Conservation (phyloP, 2,329 filamentous ascomycete genomes). For the Alternaria sp. region DNA sequence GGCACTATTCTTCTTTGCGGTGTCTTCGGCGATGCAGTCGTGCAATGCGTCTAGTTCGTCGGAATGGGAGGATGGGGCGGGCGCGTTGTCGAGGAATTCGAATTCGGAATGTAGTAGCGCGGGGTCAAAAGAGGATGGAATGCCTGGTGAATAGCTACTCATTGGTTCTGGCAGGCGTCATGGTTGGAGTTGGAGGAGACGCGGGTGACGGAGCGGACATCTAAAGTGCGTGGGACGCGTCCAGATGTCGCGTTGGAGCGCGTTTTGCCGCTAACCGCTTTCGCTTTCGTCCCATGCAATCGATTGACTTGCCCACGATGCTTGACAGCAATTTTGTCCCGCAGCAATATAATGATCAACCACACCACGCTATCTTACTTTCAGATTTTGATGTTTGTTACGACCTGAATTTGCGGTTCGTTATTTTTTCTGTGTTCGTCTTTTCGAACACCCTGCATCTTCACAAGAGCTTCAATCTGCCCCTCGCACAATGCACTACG, state of each 20-base stretch:
- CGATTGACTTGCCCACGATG: background rate
- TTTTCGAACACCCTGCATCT: background rate
- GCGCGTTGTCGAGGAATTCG: constrained; percentile 28
- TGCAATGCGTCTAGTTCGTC: constrained; percentile 58
- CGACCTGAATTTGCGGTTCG: background rate
- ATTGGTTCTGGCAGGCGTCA: constrained; percentile 19
- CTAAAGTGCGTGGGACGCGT: constrained; percentile 13
- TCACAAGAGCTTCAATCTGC: background rate
- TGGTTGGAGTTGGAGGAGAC: background rate
- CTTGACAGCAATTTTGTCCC: background rate
- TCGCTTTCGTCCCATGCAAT: constrained; percentile 2
- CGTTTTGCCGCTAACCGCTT: constrained; percentile 22
- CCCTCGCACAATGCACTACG: background rate
- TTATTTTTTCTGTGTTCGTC: background rate
- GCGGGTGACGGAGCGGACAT: constrained; percentile 4
- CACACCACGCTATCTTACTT: background rate
- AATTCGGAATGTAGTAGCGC: constrained; percentile 57
- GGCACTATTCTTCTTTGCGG: constrained; percentile 49
- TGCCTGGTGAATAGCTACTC: constrained; percentile 38
- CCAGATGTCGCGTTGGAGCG: constrained; percentile 16
- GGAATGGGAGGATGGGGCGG: constrained; percentile 41
- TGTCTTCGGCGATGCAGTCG: constrained; percentile 50
- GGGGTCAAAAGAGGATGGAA: constrained; percentile 59
- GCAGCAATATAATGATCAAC: background rate
- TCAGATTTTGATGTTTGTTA: background rate